Conservation (phyloP, 129 eudicot species). For the Glebionis coronaria region DNA sequence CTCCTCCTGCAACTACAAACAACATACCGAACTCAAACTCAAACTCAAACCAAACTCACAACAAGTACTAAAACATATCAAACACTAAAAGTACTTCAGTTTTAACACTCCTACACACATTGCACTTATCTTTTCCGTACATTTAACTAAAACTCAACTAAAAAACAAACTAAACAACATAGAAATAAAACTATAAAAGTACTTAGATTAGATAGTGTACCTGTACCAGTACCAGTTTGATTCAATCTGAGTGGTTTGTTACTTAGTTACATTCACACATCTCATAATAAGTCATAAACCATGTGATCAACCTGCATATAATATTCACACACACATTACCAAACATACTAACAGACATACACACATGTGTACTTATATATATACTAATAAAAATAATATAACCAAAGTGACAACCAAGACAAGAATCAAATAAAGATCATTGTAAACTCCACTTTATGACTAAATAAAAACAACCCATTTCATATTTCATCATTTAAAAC, state of each 20-base stretch:
- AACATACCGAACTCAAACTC: slow-evolving; percentile 20
- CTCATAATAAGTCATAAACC: slow-evolving; percentile 24
- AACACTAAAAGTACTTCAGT: slow-evolving; percentile 1
- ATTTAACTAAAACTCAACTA: slow-evolving; percentile 1
- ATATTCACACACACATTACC: slow-evolving; percentile 28
- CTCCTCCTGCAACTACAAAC: slow-evolving; percentile 29
- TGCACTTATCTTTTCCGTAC: neutral
- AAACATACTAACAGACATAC: slow-evolving; percentile 8
- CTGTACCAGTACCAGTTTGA: slow-evolving; percentile 37
- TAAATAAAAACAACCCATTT: slow-evolving; percentile 27
- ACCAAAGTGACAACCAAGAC: slow-evolving; percentile 25
- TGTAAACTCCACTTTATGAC: slow-evolving; percentile 34
- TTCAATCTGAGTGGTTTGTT: slow-evolving; percentile 31
- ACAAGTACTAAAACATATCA: neutral
- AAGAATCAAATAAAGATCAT: slow-evolving; percentile 32
- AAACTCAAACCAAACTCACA: too few relatives aligned
- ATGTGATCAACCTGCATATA: slow-evolving; percentile 37
- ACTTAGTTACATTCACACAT: slow-evolving; percentile 27
- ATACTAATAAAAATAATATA: too few relatives aligned
- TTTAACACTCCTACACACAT: neutral
- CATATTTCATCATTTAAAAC: slow-evolving; percentile 31
- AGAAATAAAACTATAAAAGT: slow-evolving; percentile 8
- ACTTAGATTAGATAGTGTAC: too few relatives aligned
- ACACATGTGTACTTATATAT: slow-evolving; percentile 7
- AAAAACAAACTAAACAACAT: neutral